A percentile compares a stretch with the other conserved stretches of the same genome.
phyloP scores from a whole-genome alignment of 352 stramenopile genomes.

The Phytopythium chamaehyphon region DNA sequence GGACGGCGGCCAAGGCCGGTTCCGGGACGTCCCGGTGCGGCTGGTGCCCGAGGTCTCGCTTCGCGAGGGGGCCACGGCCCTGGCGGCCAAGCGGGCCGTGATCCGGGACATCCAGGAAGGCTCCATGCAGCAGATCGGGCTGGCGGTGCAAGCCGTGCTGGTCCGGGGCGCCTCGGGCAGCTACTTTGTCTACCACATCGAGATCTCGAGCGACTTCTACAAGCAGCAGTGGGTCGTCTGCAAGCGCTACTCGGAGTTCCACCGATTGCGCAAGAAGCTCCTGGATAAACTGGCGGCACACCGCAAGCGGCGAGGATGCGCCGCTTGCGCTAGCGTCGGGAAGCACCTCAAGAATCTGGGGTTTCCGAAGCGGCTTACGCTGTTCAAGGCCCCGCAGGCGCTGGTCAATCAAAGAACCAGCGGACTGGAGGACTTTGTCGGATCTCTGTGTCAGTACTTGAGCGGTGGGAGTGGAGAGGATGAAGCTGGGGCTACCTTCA shows the following conservation, averaged over 20 bases:
- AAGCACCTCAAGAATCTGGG: conserved; percentile 62
- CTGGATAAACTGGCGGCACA: conserved; percentile 54
- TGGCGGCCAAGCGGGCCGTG: conserved; percentile 63
- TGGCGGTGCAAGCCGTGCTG: conserved; percentile 66
- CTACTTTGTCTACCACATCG: conserved; percentile 84
- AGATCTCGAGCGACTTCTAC: conserved; percentile 87
- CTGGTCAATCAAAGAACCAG: conserved; percentile 61
- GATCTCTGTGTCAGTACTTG: conserved; percentile 74
- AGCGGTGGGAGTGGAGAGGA: conserved; percentile 19
- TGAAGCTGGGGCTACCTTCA: conserved; percentile 27
- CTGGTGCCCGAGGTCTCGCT: conserved; percentile 36
- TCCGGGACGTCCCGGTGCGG: conserved; percentile 52
- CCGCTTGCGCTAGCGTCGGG: conserved; percentile 47
- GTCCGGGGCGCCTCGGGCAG: conserved; percentile 70
- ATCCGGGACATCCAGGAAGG: conserved; percentile 73
- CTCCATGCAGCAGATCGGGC: conserved; percentile 71
- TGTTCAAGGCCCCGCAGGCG: conserved; percentile 65
- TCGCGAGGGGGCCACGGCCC: conserved; percentile 16
- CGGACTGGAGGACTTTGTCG: conserved; percentile 75
- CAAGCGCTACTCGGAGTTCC: conserved; percentile 86
- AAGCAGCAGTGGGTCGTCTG: conserved; percentile 88
- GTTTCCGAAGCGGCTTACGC: conserved; percentile 67
- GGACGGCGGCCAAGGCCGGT: conserved; percentile 21
- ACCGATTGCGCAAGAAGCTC: conserved; percentile 72
- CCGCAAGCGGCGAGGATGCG: conserved; percentile 47